Evolutionary conservation across 192 early-diverging fungal species (phyloP).

Genomic region (Coemansia sp.): DNA sequence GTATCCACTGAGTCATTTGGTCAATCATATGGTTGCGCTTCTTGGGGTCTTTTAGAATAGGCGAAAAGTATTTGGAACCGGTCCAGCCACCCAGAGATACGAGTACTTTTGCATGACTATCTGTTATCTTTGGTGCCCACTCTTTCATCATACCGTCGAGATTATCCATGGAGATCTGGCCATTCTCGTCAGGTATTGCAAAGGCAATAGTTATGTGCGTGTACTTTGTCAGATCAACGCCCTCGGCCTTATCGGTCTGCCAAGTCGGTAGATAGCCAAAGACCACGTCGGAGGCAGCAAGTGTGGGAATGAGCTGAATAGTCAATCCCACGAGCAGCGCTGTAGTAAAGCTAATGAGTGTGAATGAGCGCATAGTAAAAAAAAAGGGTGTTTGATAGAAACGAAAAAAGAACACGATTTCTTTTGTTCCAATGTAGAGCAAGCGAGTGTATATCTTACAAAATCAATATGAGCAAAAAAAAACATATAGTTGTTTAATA

Average conservation of each 20-base stretch:
- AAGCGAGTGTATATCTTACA: neutral
- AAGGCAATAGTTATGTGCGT: conserved; percentile 75
- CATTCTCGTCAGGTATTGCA: conserved; percentile 52
- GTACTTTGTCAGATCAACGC: conserved; percentile 58
- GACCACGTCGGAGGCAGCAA: conserved; percentile 21
- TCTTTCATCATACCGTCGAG: conserved; percentile 40
- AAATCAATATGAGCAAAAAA: neutral
- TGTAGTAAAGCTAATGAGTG: neutral
- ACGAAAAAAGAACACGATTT: neutral
- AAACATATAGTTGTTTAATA: neutral
- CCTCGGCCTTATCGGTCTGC: conserved; percentile 38
- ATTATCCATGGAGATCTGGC: conserved; percentile 39
- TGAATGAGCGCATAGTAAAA: neutral
- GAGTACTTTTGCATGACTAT: conserved; percentile 57
- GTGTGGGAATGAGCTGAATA: neutral
- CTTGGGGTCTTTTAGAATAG: conserved; percentile 49
- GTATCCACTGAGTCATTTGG: conserved; percentile 58
- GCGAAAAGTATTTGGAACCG: conserved; percentile 62
- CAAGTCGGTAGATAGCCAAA: conserved; percentile 57
- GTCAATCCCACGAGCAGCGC: neutral
- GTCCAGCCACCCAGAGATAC: conserved; percentile 76
- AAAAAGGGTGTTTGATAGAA: neutral
- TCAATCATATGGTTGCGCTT: conserved; percentile 56
- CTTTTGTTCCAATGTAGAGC: neutral
- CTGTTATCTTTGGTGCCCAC: conserved; percentile 53